Evolutionary conservation across 345 rosid genomes (phyloP), one percentile per base, ranked within the genome.

Genomic region (Linum tenue): DNA sequence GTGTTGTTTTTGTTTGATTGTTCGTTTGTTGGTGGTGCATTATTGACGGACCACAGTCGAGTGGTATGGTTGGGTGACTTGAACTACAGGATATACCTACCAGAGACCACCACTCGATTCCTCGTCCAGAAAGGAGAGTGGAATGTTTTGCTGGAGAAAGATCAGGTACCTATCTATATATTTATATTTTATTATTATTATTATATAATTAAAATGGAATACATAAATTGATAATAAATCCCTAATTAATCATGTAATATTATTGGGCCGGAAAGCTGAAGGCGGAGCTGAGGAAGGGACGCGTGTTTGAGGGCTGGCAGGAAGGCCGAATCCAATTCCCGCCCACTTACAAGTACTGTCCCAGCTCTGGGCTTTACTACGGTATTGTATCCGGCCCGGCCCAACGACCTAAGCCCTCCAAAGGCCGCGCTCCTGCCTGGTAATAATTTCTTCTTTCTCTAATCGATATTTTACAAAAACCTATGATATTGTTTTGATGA

Each of bases 381-480:
- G 97, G 91, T 38, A 79, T 44, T 14, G 51, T 1, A 9, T 44
- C 10, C 10, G 2, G 7, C 51, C 10, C 51, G 51, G 3, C 7
- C 10, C 12, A 14, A 9, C 51, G 85, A 63, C 68, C 73, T 38
- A 56, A 80, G 65, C 71, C 80, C 64, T 68, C 75, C 62, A 82
- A 81, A 55, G 78, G 81, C 10, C 87, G 96, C 36, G 79, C 94
- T 61, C 96, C 96, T 0, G 96, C 94, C 50, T 89, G 96, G 94
- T 86, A 72, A 67, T 36, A 50, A 37, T 5, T n/a, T 15, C 9
- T n/a, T 4, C 5, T 5, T 31, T 53, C 38, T 7, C 36, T 17
- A 0, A 56, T 37, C 11, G 55, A 5, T 11, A 1, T 37, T 44
- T n/a, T n/a, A 3, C 22, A 5, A 1, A 3, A 40, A 39, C 31